Evolutionary conservation across 2,329 filamentous ascomycete species (phyloP).

Genomic region (Colletotrichum sp.): DNA sequence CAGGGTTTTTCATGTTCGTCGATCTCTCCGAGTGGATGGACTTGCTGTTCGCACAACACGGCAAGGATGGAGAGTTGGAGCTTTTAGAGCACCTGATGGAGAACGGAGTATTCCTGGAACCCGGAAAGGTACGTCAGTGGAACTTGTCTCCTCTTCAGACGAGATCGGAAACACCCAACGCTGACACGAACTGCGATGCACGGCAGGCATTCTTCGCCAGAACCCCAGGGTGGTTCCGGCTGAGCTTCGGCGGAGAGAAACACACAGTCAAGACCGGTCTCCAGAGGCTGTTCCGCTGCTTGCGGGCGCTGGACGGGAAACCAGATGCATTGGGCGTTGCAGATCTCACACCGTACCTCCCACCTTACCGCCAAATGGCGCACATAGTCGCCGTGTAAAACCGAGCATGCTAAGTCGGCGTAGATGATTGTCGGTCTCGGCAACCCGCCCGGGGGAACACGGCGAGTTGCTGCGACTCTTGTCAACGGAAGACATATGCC

Average conservation of each 20-base stretch:
- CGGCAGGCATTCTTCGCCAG: background rate
- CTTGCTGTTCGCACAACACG: background rate
- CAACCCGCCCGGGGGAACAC: background rate
- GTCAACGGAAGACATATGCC: background rate
- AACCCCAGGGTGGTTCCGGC: background rate
- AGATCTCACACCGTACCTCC: background rate
- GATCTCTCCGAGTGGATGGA: conserved; percentile 3
- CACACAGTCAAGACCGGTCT: background rate
- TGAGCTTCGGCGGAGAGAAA: conserved; percentile 5
- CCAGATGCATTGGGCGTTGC: background rate
- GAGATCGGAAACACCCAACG: background rate
- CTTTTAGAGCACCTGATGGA: background rate
- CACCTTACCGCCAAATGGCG: background rate
- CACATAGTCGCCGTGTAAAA: background rate
- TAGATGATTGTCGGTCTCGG: background rate
- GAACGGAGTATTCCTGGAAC: background rate
- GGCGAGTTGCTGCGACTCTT: background rate
- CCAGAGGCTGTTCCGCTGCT: background rate
- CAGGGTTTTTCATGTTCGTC: conserved; percentile 8
- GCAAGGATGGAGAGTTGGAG: background rate
- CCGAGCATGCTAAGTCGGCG: background rate
- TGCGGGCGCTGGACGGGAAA: background rate
- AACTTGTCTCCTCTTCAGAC: background rate
- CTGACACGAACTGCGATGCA: background rate
- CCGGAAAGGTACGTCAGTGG: background rate